Conservation (phyloP, 306 rosid species). For the Dalbergia oliveri region DNA sequence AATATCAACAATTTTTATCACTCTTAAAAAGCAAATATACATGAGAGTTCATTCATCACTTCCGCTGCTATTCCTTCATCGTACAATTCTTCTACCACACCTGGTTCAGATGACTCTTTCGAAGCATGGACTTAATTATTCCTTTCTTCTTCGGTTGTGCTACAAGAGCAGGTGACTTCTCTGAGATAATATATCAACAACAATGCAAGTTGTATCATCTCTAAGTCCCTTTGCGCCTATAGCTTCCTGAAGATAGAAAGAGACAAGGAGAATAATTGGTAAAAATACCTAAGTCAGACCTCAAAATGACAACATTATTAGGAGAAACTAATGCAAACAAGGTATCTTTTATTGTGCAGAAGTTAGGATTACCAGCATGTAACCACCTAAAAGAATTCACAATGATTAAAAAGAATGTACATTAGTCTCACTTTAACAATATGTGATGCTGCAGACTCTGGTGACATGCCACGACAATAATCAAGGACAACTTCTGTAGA, state of each 20-base stretch:
- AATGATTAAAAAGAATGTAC: conserved; percentile 21
- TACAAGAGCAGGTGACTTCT: conserved; percentile 70
- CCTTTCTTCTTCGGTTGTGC: conserved; percentile 74
- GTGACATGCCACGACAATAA: conserved; percentile 87
- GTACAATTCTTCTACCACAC: conserved; percentile 77
- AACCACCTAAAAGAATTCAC: conserved; percentile 31
- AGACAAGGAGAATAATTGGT: conserved; percentile 30
- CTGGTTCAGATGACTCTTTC: conserved; percentile 80
- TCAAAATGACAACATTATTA: too few relatives aligned
- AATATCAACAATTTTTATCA: conserved; percentile 57
- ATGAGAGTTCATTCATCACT: conserved; percentile 76
- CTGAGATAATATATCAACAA: conserved; percentile 83
- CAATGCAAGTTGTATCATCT: conserved; percentile 97
- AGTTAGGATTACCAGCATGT: conserved; percentile 34
- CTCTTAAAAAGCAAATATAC: conserved; percentile 67
- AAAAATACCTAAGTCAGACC: neutral
- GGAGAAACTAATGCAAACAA: too few relatives aligned
- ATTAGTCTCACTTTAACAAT: conserved; percentile 78
- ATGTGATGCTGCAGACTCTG: conserved; percentile 87
- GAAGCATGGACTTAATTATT: conserved; percentile 86
- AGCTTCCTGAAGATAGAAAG: conserved; percentile 74
- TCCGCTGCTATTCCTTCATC: conserved; percentile 94
- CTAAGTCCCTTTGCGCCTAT: conserved; percentile 93
- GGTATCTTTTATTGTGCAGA: conserved; percentile 21
- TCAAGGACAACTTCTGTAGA: conserved; percentile 83